Percentiles rank a stretch among this genome's conserved stretches.
Evolutionary conservation across 2,329 filamentous ascomycete genomes (phyloP).

Genomic region (Davidsoniella virescens): DNA sequence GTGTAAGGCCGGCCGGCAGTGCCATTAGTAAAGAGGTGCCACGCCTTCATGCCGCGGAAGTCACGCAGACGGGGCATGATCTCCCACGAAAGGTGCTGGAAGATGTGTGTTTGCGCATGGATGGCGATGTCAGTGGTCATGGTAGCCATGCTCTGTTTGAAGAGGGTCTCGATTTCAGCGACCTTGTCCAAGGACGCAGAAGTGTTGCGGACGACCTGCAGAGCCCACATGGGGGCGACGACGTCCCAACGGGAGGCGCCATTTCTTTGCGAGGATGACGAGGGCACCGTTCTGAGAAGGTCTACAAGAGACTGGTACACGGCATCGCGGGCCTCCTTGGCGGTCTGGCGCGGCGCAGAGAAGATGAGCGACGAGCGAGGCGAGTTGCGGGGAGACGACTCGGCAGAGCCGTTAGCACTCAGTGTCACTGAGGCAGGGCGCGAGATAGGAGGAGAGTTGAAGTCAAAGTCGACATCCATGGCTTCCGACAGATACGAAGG

Average conservation of each 20-base stretch:
- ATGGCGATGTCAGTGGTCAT: constrained; percentile 34
- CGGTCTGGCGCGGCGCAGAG: constrained; percentile 23
- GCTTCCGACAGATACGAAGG: constrained; percentile 11
- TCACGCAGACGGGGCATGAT: constrained; percentile 11
- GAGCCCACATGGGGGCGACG: constrained; percentile 35
- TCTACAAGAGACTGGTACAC: constrained; percentile 38
- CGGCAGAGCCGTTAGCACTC: constrained; percentile 31
- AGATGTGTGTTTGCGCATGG: constrained; percentile 17
- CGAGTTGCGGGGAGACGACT: constrained; percentile 36
- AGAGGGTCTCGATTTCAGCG: constrained; percentile 31
- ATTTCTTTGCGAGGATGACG: constrained; percentile 19
- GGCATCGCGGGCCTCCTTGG: constrained; percentile 28
- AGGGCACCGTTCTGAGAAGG: constrained; percentile 34
- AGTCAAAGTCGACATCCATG: constrained; percentile 27
- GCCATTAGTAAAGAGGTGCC: constrained; percentile 34
- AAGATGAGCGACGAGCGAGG: constrained; percentile 23
- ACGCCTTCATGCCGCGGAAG: constrained; percentile 12
- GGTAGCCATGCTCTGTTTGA: constrained; percentile 26
- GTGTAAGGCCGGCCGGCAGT: constrained; percentile 21
- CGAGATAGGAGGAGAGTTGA: constrained; percentile 26
- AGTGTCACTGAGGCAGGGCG: constrained; percentile 37
- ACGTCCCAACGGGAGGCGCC: constrained; percentile 32
- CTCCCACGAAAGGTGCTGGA: constrained; percentile 29
- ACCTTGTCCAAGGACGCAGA: constrained; percentile 33
- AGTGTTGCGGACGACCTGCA: constrained; percentile 42